phyloP scores from a whole-genome alignment of 1,139 yeast species.

The Sugiyamaella xylanicola region DNA sequence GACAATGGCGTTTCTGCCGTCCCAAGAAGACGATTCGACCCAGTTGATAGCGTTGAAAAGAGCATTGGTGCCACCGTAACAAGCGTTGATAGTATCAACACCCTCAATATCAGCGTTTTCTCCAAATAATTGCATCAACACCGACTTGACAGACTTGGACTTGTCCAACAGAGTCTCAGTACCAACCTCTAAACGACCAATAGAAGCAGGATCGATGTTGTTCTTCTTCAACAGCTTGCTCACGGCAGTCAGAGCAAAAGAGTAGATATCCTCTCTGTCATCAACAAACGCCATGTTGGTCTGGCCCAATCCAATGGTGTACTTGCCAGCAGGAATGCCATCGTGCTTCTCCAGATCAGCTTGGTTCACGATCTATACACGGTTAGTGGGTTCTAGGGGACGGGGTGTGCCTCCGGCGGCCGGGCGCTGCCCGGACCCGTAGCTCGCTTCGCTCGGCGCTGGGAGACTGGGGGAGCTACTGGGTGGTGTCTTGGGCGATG shows the following conservation, averaged over 20 bases:
- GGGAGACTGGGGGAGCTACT: neutral
- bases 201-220: constrained; percentile 72
- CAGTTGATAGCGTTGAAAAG: constrained; percentile 92
- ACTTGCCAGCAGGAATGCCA: constrained; percentile 89
- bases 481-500: too few species aligned
- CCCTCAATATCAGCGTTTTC: constrained; percentile 94
- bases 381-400: neutral
- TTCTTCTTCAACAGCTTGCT: constrained; percentile 76
- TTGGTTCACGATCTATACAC: constrained; percentile 72
- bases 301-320: constrained; percentile 98
- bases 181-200: constrained; percentile 98
- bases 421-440: constrained; percentile 15
- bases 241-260: constrained; percentile 82
- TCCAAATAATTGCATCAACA: constrained; percentile 90
- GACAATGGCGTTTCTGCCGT: constrained; percentile 96
- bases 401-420: constrained; percentile 10
- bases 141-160: constrained; percentile 95
- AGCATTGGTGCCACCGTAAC: constrained; percentile 98
- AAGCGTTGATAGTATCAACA: constrained; percentile 93
- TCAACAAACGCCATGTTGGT: constrained; percentile 97
- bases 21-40: constrained; percentile 97
- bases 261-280: constrained; percentile 96
- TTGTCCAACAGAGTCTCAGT: constrained; percentile 97
- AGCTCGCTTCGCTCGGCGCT: neutral
- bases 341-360: constrained; percentile 82